Conservation (phyloP, 1,284 basidiomycete species). For the Fomes fomentarius region DNA sequence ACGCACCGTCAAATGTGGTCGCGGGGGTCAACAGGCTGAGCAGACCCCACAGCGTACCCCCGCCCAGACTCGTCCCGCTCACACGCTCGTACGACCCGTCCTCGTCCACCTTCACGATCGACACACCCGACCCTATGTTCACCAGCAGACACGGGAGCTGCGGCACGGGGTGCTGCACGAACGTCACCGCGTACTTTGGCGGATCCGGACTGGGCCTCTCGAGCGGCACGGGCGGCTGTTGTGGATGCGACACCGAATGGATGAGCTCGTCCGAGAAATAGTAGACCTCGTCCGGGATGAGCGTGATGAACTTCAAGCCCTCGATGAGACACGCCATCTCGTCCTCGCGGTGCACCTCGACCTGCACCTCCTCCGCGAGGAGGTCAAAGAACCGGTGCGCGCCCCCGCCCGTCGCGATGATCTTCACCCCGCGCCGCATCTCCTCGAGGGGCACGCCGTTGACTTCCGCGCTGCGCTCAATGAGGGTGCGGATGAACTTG, state of each 20-base stretch:
- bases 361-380: constrained; percentile 76
- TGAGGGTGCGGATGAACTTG: constrained; percentile 86
- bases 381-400: constrained; percentile 93
- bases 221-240: constrained; percentile 40
- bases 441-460: constrained; percentile 89
- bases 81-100: constrained; percentile 96
- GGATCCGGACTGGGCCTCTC: constrained; percentile 93
- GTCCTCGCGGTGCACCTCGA: constrained; percentile 90
- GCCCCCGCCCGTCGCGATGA: constrained; percentile 98
- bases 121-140: constrained; percentile 98
- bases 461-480: constrained; percentile 84
- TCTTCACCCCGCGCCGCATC: constrained; percentile 94
- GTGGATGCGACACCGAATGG: constrained; percentile 78
- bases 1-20: constrained; percentile 89
- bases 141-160: constrained; percentile 97
- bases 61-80: constrained; percentile 95
- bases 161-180: constrained; percentile 78
- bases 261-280: constrained; percentile 99
- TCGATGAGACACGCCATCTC: constrained; percentile 99
- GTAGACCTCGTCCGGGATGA: constrained; percentile 98
- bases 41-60: constrained; percentile 99
- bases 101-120: constrained; percentile 96
- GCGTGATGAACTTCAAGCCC: constrained; percentile 94
- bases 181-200: constrained; percentile 88
- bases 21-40: constrained; percentile 94